A percentile compares a stretch with the other conserved stretches of the same genome.
phyloP scores from a whole-genome alignment of 208 protist species.

The Leishmania major region DNA sequence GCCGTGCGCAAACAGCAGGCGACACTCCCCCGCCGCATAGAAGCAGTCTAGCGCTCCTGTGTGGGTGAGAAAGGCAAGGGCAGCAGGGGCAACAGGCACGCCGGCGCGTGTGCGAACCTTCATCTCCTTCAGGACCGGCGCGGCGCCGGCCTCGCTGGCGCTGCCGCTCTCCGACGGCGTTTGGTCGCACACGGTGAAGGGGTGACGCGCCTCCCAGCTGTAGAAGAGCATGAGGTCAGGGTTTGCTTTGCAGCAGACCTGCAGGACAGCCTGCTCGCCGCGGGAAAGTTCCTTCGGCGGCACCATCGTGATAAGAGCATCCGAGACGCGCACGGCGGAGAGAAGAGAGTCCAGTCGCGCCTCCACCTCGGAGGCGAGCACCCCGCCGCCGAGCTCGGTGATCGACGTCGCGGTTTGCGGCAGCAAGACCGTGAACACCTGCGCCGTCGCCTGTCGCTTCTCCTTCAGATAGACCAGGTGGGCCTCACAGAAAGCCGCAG shows the following conservation, averaged over 20 bases:
- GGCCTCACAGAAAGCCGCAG: constrained; percentile 43
- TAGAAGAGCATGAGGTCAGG: constrained; percentile 32
- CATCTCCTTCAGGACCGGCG: constrained; percentile 6
- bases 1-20: constrained; percentile 43
- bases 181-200: constrained; percentile 25
- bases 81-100: constrained; percentile 38
- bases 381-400: neutral
- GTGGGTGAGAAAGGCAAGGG: constrained; percentile 43
- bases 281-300: constrained; percentile 27
- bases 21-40: constrained; percentile 25
- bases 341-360: constrained; percentile 29
- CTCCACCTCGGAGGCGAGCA: constrained; percentile 12
- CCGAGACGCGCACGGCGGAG: constrained; percentile 38
- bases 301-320: constrained; percentile 43
- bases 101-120: constrained; percentile 14
- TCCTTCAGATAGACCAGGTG: constrained; percentile 47
- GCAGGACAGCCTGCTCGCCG: constrained; percentile 30
- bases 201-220: constrained; percentile 31
- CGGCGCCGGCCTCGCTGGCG: neutral
- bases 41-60: constrained; percentile 34
- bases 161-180: neutral
- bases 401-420: constrained; percentile 25
- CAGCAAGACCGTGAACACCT: constrained; percentile 49
- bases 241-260: constrained; percentile 34
- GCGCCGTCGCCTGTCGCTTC: constrained; percentile 34